Evolutionary conservation across 345 rosid species (phyloP), one percentile per base, ranked within the genome.

Genomic region (Mangifera indica): DNA sequence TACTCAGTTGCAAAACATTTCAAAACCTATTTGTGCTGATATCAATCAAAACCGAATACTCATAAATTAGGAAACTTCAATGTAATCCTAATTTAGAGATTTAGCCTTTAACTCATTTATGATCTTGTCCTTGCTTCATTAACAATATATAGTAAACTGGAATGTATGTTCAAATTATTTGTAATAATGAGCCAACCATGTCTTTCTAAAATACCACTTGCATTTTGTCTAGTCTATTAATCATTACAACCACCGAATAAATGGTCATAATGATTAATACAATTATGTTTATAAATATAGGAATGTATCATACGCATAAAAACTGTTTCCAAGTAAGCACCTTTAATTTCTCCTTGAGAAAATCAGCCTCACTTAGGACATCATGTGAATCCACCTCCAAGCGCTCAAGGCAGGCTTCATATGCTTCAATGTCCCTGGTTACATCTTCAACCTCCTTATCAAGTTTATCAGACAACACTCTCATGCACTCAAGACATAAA

Each of bases 371-470:
- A 56, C 93, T 87, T 73, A 92, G 97, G 72, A 89, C 85, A 83
- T 89, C 87, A 52, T 63, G 81, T 14, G 89, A n/a, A 80, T 87
- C 98, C 44, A 83, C 96, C 79, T 95, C 93, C 83, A 95, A 72
- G 45, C 83, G 86, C 79, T 79, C 87, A 73, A 91, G 82, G 71
- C 98, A 91, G 55, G 90, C 91, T 85, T 91, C 97, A 57, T 95
- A 95, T 34, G 97, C 94, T 82, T 86, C 93, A 26, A 89, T 87
- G 78, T 95, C 98, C 77, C 89, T 87, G 25, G 87, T 89, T 69
- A 88, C 96, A 86, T 95, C 99, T 70, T 91, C 98, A 71, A 95
- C 96, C 84, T 95, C 98, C 76, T 91, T 89, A 75, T 95, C 96
- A 74, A 95, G 96, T 77, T 92, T 95, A 76, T 88, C 91, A 64